Conservation (phyloP, 345 rosid genomes). For the Heritiera littoralis region DNA sequence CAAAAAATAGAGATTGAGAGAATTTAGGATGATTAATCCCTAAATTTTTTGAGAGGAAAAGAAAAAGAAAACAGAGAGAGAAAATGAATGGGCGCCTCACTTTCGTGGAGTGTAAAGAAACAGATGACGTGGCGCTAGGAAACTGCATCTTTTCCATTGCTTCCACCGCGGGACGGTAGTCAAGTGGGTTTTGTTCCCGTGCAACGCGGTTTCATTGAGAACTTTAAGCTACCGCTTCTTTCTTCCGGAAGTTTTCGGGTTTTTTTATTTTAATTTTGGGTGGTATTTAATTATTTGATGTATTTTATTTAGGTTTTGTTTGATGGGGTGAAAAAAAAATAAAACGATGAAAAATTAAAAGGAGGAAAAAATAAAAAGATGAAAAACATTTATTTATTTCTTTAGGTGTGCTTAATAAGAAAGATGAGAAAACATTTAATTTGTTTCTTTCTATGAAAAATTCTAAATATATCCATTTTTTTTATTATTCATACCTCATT, state of each 20-base stretch:
- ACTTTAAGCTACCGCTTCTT: neutral
- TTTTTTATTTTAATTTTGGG: neutral
- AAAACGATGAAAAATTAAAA: no score
- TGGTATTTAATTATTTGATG: neutral
- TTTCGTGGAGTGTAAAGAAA: neutral
- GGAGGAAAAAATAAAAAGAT: no score
- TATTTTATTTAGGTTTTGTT: no score
- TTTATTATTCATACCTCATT: no score
- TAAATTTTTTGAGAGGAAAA: neutral
- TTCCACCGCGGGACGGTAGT: neutral
- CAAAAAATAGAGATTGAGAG: constrained; percentile 24
- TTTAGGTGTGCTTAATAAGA: no score
- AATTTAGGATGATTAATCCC: constrained; percentile 18
- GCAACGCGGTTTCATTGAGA: neutral
- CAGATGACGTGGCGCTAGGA: constrained; percentile 39
- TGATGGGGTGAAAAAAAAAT: no score
- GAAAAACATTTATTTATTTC: no score
- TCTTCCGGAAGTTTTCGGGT: neutral
- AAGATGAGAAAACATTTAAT: no score
- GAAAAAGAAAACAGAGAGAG: neutral
- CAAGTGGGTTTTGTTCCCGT: neutral
- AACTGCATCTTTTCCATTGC: constrained; percentile 16
- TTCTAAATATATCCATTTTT: no score
- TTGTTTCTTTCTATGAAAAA: no score
- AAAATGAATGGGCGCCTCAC: neutral